phyloP scores from a whole-genome alignment of 352 stramenopile species.

The Globisporangium acanthophoron region DNA sequence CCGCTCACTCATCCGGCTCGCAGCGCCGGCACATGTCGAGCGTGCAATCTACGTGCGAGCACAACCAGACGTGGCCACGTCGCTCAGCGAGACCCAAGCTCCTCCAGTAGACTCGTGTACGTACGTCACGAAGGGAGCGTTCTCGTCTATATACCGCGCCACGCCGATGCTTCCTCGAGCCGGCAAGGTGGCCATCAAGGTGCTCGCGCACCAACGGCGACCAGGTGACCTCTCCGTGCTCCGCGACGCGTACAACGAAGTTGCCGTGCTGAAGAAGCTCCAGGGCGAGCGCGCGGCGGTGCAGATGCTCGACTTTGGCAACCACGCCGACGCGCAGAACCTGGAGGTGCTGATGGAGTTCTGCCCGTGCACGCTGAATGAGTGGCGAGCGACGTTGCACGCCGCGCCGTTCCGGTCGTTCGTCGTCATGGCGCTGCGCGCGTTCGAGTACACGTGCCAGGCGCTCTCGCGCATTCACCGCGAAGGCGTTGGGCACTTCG shows the following conservation, averaged over 20 bases:
- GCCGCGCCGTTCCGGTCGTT: conserved; percentile 31
- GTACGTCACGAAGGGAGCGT: conserved; percentile 48
- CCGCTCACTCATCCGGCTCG: conserved; percentile 27
- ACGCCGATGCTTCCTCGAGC: conserved; percentile 12
- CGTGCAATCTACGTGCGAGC: conserved; percentile 25
- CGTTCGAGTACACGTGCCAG: conserved; percentile 31
- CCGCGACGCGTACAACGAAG: conserved; percentile 44
- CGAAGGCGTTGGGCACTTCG: conserved; percentile 49
- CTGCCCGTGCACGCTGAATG: conserved; percentile 41
- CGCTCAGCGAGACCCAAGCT: background rate
- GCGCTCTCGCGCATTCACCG: conserved; percentile 36
- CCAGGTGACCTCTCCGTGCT: conserved; percentile 37
- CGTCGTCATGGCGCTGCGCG: conserved; percentile 34
- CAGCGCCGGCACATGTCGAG: conserved; percentile 37
- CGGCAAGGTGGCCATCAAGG: conserved; percentile 38
- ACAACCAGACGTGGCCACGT: background rate
- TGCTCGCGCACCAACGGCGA: conserved; percentile 36
- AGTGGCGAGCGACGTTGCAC: conserved; percentile 30
- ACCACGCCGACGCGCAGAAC: conserved; percentile 24
- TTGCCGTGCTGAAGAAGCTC: conserved; percentile 41
- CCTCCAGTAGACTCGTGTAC: conserved; percentile 2
- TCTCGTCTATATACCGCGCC: conserved; percentile 39
- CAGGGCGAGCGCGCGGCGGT: conserved; percentile 39
- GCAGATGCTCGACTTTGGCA: conserved; percentile 59
- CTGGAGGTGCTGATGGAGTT: conserved; percentile 62